phyloP scores from a whole-genome alignment of 73 alveolate genomes.

The Symbiodinium pilosum region DNA sequence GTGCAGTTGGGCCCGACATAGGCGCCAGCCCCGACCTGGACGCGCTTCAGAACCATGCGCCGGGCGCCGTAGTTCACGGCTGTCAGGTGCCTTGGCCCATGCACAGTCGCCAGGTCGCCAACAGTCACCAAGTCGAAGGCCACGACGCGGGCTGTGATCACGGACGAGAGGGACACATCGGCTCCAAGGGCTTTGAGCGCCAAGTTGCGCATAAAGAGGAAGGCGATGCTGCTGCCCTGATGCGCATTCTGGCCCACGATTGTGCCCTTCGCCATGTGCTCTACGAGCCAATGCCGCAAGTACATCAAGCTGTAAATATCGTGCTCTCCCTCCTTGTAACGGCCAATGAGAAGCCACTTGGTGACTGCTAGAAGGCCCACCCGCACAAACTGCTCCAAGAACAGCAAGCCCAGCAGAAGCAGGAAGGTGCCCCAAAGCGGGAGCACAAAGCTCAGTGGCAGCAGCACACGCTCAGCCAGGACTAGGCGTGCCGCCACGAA shows the following conservation, averaged over 20 bases:
- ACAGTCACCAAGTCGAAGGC: conserved; percentile 31
- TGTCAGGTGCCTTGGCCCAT: conserved; percentile 39
- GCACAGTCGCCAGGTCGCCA: conserved; percentile 28
- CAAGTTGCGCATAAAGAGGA: conserved; percentile 72
- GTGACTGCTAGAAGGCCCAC: conserved; percentile 9
- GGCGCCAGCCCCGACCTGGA: conserved; percentile 37
- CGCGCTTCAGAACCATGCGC: conserved; percentile 32
- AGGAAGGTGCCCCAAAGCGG: conserved; percentile 6
- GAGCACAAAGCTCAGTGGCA: not conserved
- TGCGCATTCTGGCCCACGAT: conserved; percentile 55
- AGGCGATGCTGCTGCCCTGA: conserved; percentile 82
- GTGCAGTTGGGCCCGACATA: conserved; percentile 63
- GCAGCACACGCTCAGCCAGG: conserved; percentile 30
- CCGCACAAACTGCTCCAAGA: conserved; percentile 21
- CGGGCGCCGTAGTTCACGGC: conserved; percentile 52
- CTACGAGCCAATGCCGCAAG: conserved; percentile 68
- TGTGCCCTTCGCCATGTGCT: conserved; percentile 67
- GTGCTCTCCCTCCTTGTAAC: conserved; percentile 74
- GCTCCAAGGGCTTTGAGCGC: conserved; percentile 59
- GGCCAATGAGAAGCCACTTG: conserved; percentile 74
- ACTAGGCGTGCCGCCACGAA: conserved; percentile 18
- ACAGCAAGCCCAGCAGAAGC: not conserved
- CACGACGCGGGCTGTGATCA: conserved; percentile 49
- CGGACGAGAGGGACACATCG: conserved; percentile 5
- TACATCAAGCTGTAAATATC: conserved; percentile 54